phyloP scores from a whole-genome alignment of 331 rosid species.

The Malus hybrid region DNA sequence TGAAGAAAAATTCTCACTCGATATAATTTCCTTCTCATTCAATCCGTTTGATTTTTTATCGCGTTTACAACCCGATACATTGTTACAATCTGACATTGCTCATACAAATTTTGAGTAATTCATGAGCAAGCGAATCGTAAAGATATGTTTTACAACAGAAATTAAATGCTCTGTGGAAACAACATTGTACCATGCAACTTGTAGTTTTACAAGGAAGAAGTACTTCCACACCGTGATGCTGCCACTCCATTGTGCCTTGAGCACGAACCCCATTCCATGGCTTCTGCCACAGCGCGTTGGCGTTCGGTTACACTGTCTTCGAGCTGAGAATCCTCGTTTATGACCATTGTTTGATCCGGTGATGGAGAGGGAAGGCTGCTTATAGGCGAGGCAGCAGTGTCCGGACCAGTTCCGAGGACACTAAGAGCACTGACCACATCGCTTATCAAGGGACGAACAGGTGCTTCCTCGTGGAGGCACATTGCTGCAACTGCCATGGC shows the following conservation, averaged over 20 bases:
- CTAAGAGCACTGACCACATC: conserved; percentile 88
- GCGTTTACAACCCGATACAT: not conserved
- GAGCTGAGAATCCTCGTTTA: conserved; percentile 13
- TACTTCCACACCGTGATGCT: conserved; percentile 13
- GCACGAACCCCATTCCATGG: conserved; percentile 81
- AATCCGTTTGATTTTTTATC: not conserved
- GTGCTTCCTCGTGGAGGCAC: conserved; percentile 81
- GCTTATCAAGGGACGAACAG: conserved; percentile 67
- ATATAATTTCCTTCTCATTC: not conserved
- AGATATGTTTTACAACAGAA: not conserved
- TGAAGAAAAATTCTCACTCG: not conserved
- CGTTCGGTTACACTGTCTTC: conserved; percentile 30
- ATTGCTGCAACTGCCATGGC: conserved; percentile 94
- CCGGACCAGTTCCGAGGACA: conserved; percentile 42
- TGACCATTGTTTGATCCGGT: not conserved
- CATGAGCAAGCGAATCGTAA: not conserved
- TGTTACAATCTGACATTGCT: not conserved
- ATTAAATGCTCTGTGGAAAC: not conserved
- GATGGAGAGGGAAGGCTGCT: conserved; percentile 25
- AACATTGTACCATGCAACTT: not conserved
- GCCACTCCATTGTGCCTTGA: conserved; percentile 29
- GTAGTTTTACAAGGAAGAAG: conserved; percentile 26
- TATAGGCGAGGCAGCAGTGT: not conserved
- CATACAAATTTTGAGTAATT: not conserved
- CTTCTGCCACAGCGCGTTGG: conserved; percentile 72